phyloP scores from a whole-genome alignment of 352 stramenopile genomes.

The Pythium insidiosum region DNA sequence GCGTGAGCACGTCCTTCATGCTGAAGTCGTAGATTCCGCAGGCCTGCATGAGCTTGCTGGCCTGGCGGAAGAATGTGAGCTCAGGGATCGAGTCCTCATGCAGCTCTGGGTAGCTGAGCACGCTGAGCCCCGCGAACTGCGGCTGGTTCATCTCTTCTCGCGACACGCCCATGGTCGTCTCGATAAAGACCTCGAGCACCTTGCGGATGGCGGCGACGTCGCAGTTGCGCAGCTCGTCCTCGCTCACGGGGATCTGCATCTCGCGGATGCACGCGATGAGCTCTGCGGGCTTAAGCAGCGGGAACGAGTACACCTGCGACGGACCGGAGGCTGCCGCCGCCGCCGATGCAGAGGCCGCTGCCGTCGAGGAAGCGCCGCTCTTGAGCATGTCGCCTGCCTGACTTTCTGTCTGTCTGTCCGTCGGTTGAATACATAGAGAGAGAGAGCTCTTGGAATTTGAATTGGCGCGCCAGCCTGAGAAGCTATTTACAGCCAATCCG shows the following conservation, averaged over 20 bases:
- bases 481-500: too few relatives aligned
- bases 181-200: constrained; percentile 87
- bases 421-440: too few relatives aligned
- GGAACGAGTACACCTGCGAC: constrained; percentile 77
- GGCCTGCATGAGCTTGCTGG: constrained; percentile 84
- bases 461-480: too few relatives aligned
- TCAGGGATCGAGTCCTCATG: constrained; percentile 92
- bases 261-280: constrained; percentile 91
- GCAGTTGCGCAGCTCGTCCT: constrained; percentile 84
- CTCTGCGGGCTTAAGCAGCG: constrained; percentile 89
- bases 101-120: constrained; percentile 86
- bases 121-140: constrained; percentile 73
- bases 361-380: neutral
- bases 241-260: constrained; percentile 84
- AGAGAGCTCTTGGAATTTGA: too few relatives aligned
- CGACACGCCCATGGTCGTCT: constrained; percentile 84
- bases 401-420: too few relatives aligned
- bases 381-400: too few relatives aligned
- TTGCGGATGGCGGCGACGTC: constrained; percentile 67
- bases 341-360: constrained; percentile 3
- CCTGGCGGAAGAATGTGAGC: constrained; percentile 88
- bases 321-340: neutral
- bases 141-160: constrained; percentile 90
- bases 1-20: constrained; percentile 87
- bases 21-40: constrained; percentile 94